Conservation (phyloP, 2,329 filamentous ascomycete genomes). For the Sporothrix protearum region DNA sequence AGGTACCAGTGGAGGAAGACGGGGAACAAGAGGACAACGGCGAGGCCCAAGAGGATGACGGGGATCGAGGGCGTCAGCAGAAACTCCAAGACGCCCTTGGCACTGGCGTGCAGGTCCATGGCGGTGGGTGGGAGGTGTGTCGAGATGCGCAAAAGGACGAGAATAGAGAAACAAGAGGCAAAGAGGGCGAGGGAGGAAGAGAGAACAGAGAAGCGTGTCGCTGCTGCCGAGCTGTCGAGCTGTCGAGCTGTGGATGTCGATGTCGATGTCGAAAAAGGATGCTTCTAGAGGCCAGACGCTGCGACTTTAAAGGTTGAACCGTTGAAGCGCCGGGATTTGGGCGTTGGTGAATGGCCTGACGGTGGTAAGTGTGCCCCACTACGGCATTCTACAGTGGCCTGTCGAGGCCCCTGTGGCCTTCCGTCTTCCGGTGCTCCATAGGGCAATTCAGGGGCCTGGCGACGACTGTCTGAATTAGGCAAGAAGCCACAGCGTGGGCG, state of each 20-base stretch:
- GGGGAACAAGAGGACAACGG: conserved; percentile 70
- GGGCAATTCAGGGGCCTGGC: background rate
- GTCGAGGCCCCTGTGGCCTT: conserved; percentile 4
- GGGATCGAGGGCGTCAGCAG: conserved; percentile 58
- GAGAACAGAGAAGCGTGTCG: background rate
- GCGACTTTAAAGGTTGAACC: background rate
- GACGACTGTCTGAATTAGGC: background rate
- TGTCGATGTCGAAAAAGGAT: background rate
- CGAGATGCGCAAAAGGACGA: background rate
- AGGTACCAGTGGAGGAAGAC: conserved; percentile 73
- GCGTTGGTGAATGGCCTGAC: conserved; percentile 8
- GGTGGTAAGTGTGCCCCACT: conserved; percentile 12
- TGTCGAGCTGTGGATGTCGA: no score
- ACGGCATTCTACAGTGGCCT: conserved; percentile 11
- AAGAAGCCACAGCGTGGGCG: background rate
- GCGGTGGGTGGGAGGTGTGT: background rate
- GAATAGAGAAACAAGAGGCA: background rate
- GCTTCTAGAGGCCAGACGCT: background rate
- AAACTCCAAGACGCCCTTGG: conserved; percentile 45
- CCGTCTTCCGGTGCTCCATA: background rate
- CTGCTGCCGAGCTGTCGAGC: background rate
- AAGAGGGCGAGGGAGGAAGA: background rate
- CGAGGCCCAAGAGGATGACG: conserved; percentile 63
- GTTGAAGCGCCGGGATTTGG: background rate
- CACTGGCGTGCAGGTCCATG: conserved; percentile 31